A percentile compares a stretch with the other conserved stretches of the same genome.
These are phyloP conservation scores for Nicotiana attenuata DNA, from an alignment of 257 asterid species.

Conservation along the genomic window DNA sequence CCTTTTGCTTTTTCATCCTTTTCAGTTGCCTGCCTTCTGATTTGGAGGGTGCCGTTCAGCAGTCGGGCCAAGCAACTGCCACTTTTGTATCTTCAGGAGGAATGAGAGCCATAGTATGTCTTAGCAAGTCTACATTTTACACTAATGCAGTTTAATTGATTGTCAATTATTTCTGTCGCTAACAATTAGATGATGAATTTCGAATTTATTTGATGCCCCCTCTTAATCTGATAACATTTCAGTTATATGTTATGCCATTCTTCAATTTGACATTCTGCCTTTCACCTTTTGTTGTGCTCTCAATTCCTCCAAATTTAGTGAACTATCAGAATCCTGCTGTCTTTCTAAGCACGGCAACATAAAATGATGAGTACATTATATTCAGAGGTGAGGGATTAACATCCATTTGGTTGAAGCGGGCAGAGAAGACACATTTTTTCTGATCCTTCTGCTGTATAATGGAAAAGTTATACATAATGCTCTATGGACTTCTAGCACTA, in stretches of 20 bases:
- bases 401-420: too few species aligned
- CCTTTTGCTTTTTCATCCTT: slow-evolving; percentile 20
- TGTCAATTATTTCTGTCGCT: not conserved
- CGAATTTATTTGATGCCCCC: not conserved
- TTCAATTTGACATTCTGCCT: not conserved
- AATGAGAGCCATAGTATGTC: slow-evolving; percentile 76
- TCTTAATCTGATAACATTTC: not conserved
- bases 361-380: not conserved
- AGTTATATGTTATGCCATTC: not conserved
- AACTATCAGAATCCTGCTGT: not conserved
- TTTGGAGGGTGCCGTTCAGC: slow-evolving; percentile 92
- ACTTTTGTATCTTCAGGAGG: slow-evolving; percentile 84
- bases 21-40: slow-evolving; percentile 87
- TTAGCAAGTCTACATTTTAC: not conserved
- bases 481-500: not conserved
- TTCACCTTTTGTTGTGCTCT: not conserved
- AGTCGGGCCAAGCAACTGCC: slow-evolving; percentile 82
- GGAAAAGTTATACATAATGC: not conserved
- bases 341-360: not conserved
- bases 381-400: not conserved
- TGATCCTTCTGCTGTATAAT: not conserved
- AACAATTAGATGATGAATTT: not conserved
- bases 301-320: not conserved
- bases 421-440: not conserved
- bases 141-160: not conserved